Base-by-base conservation (phyloP, 2,329 filamentous ascomycete genomes). In the Chalaropsis thielavioides region DNA sequence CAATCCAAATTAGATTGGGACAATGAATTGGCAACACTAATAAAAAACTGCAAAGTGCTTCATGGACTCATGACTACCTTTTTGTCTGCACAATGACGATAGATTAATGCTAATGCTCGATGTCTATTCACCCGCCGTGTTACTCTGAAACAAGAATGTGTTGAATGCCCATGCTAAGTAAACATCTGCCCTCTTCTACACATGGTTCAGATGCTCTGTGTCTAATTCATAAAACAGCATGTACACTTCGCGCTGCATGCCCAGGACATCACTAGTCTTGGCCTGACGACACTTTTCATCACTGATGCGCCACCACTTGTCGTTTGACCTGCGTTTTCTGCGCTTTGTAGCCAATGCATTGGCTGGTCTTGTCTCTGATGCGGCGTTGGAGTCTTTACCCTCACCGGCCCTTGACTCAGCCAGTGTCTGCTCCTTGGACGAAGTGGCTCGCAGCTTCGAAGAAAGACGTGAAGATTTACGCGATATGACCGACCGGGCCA, bases 211-310 rank as follows among this genome's bases (percentile, higher is more conserved):
- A 31, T 62, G 60, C 38, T 49, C n/a, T 19, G 24, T 58, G 69
- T 92, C 88, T 70, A 95, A 77, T 78, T 97, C 92, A 75, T 99
- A 99, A 74, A 99, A 99, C 62, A 99, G 75, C 72, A 99, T 77
- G 74, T 99, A 99, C 0, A 97, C 92, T 75, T 99, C 94, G 71
- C 87, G 87, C 75, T 96, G 91, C 91, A 96, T 96, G 7, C 85
- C 84, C 66, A 99, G 75, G 6, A 99, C 90, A 70, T 99, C 94
- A 64, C 81, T 84, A 5, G 92, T 97, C 78, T 92, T 96, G 69
- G 90, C 88, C 75, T 97, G 92, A 72, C 92, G 94, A 71, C 97
- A 84, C 75, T 95, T 96, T 69, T 99, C 94, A 73, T 99, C 94
- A 69, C 92, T 96, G 69, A 99, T 95, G 43, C 94, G 85, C 94